These are phyloP conservation scores for Bodo saltans DNA, from an alignment of 78 protist species.

Conservation along the genomic window DNA sequence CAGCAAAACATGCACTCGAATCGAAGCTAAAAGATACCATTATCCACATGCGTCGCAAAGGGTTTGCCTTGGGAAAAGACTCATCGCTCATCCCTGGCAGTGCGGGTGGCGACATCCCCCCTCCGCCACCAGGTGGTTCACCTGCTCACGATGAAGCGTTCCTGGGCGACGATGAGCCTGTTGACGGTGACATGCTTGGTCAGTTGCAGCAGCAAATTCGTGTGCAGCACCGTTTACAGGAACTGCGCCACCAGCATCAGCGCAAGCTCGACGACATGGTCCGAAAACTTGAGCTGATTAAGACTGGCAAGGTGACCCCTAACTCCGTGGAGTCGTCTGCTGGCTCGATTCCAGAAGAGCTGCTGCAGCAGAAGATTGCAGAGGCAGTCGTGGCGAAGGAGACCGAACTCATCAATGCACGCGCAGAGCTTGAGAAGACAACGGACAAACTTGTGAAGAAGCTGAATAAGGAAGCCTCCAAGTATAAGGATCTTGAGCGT, in stretches of 20 bases:
- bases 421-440: background rate
- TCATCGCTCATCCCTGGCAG: background rate
- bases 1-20: background rate
- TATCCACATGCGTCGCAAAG: background rate
- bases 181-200: background rate
- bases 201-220: conserved; percentile 10
- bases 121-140: no score
- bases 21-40: background rate
- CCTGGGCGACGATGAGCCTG: background rate
- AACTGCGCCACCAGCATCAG: conserved; percentile 22
- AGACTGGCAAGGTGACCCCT: background rate
- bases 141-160: background rate
- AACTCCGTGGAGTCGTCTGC: background rate
- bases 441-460: conserved; percentile 24
- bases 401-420: background rate
- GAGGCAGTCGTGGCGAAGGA: conserved; percentile 12
- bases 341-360: conserved; percentile 8
- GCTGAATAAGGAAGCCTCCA: conserved; percentile 10
- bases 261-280: conserved; percentile 4
- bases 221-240: conserved; percentile 19
- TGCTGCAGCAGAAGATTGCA: background rate
- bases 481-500: background rate
- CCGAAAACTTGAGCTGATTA: background rate
- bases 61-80: background rate
- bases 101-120: background rate